Evolutionary conservation across 192 early-diverging fungal species (phyloP).

Genomic region (Chytriomyces sp.): DNA sequence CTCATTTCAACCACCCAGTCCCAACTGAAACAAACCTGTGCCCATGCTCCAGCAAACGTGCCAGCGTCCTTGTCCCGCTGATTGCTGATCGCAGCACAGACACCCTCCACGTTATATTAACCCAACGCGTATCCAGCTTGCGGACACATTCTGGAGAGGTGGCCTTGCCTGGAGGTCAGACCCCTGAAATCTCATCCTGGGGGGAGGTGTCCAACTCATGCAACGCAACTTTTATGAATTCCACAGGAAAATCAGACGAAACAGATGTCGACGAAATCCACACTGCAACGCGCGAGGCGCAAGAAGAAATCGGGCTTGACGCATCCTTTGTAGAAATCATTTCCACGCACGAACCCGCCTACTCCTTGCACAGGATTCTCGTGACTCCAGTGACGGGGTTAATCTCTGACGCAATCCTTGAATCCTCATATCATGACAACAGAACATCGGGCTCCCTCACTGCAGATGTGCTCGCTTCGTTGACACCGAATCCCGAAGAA

Average conservation of each 20-base stretch:
- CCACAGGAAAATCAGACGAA: constrained; percentile 35
- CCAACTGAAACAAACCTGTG: not conserved
- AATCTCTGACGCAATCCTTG: constrained; percentile 2
- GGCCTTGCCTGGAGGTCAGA: constrained; percentile 45
- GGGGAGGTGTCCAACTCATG: not conserved
- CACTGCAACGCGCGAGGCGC: constrained; percentile 43
- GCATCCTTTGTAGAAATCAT: constrained; percentile 28
- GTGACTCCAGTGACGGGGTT: constrained; percentile 42
- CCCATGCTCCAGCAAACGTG: constrained; percentile 12
- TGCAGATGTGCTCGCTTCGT: not conserved
- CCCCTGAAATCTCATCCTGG: not conserved
- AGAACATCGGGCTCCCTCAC: not conserved
- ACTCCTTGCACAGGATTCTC: constrained; percentile 37
- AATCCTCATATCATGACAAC: not conserved
- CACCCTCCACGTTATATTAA: constrained; percentile 33
- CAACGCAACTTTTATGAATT: not conserved
- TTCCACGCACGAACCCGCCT: constrained; percentile 29
- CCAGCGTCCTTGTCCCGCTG: constrained; percentile 41
- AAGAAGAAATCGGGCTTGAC: constrained; percentile 47
- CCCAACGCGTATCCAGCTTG: constrained; percentile 29
- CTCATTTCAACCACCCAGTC: not conserved
- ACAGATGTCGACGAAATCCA: constrained; percentile 23
- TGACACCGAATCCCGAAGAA: constrained; percentile 38
- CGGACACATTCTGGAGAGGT: constrained; percentile 49
- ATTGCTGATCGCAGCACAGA: constrained; percentile 19